phyloP scores from a whole-genome alignment of 352 stramenopile species.

The Peronosclerospora sorghi region DNA sequence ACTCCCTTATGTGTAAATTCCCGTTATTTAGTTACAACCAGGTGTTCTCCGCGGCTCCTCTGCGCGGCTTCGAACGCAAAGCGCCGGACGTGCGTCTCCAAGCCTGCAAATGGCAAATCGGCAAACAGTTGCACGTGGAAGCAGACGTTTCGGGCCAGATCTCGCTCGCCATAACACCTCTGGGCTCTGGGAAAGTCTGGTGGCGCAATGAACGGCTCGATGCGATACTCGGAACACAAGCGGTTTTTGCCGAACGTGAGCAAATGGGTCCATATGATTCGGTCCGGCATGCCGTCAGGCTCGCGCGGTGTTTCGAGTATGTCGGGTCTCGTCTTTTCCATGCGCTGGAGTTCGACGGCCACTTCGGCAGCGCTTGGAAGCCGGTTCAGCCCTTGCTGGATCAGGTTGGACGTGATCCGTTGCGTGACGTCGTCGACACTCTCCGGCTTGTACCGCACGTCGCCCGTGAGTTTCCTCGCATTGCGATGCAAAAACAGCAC shows the following conservation, averaged over 20 bases:
- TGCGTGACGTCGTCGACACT: not conserved
- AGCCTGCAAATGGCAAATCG: not conserved
- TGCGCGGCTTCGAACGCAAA: no score
- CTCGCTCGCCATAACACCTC: constrained; percentile 36
- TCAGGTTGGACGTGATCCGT: no score
- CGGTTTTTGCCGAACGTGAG: constrained; percentile 29
- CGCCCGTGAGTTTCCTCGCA: constrained; percentile 25
- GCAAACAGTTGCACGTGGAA: constrained; percentile 26
- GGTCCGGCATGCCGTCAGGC: constrained; percentile 8
- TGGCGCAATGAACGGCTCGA: constrained; percentile 19
- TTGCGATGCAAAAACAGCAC: constrained; percentile 48
- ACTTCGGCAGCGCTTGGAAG: not conserved
- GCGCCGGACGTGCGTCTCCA: no score
- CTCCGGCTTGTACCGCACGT: no score
- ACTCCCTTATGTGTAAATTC: no score
- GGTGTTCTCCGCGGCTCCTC: no score
- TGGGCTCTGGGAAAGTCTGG: constrained; percentile 24
- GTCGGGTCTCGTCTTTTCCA: not conserved
- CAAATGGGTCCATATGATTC: constrained; percentile 50
- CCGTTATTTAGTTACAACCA: no score
- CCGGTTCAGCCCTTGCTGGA: not conserved
- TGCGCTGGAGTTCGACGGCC: not conserved
- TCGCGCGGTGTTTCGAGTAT: not conserved
- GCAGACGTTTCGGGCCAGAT: constrained; percentile 17
- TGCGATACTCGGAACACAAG: constrained; percentile 19